A percentile compares a stretch with the other conserved stretches of the same genome.
These are phyloP conservation scores for Musa beccarii DNA, from an alignment of 176 grass and related monocot species.

Conservation along the genomic window DNA sequence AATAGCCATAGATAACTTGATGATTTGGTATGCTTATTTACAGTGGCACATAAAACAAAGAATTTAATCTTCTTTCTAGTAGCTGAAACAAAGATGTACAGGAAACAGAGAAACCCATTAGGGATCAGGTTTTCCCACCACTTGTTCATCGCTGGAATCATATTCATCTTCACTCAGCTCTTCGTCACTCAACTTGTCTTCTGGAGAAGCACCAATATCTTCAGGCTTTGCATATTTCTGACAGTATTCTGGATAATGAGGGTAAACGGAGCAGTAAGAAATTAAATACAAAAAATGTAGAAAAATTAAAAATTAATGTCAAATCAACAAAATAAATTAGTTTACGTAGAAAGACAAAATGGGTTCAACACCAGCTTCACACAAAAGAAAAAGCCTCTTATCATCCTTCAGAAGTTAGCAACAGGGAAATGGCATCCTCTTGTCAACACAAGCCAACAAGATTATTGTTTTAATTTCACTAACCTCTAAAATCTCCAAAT, in stretches of 20 bases:
- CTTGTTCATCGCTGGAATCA: constrained; percentile 8
- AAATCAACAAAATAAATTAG: too few species aligned
- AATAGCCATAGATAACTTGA: too few species aligned
- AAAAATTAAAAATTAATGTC: too few species aligned
- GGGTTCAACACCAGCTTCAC: too few species aligned
- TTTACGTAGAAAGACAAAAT: too few species aligned
- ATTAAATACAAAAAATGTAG: not conserved
- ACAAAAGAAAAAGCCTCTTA: too few species aligned
- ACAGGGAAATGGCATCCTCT: too few species aligned
- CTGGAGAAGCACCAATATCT: not conserved
- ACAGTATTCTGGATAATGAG: constrained; percentile 5
- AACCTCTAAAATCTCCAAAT: too few species aligned
- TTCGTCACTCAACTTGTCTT: constrained; percentile 5
- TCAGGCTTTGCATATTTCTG: constrained; percentile 11
- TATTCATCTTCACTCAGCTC: constrained; percentile 17
- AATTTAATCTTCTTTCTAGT: not conserved
- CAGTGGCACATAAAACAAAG: not conserved
- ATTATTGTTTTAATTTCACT: too few species aligned
- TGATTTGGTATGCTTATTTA: not conserved
- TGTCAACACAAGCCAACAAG: too few species aligned
- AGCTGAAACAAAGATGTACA: constrained; percentile 1
- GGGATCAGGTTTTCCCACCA: constrained; percentile 8
- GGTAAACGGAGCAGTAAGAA: not conserved
- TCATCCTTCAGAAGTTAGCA: too few species aligned
- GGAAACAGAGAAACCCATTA: not conserved